Base-by-base conservation (phyloP, 768 basidiomycete species). In the Kwoniella sp. region DNA sequence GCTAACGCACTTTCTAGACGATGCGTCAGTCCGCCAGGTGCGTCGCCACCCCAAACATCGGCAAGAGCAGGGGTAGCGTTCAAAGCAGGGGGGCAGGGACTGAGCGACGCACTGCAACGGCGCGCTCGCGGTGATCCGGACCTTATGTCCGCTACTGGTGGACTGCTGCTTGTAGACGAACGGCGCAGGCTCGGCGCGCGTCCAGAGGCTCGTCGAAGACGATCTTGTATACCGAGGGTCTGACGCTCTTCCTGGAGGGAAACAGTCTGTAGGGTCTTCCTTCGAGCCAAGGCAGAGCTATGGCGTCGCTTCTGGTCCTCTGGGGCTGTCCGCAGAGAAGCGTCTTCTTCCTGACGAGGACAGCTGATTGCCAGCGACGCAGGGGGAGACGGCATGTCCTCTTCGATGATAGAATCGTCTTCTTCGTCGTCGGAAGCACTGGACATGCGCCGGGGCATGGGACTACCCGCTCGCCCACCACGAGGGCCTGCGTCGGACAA, bases 401-500 rank as follows among this genome's bases (percentile, higher is more conserved):
- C n/a, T n/a, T n/a, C n/a, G n/a, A n/a, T n/a, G n/a, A n/a, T n/a
- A n/a, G n/a, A n/a, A n/a, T n/a, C n/a, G n/a, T 44, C 56, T 8
- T 50, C 56, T 15, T 47, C 50, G 20, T 56, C 48, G 20, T 64
- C 50, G 17, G 41, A 15, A 22, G 43, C 41, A 17, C 11, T 26
- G 9, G 39, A 47, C 14, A 53, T 38, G 25, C 43, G 26, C n/a
- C 14, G 28, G 17, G 60, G 65, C 65, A 67, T 67, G 5, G 62
- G 65, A 46, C 59, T 63, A 8, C 62, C 65, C 12, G 59, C 65
- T 10, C 59, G 53, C 0, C 56, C 56, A 7, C 47, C 39, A 19
- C 65, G 45, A 12, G 62, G 59, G 26, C 59, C 62, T 22, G 61
- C 54, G 45, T 67, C 59, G 10, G 64, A 52, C 40, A 59, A 26